phyloP scores from a whole-genome alignment of 192 early-diverging fungal species.

The Gigaspora rosea region DNA sequence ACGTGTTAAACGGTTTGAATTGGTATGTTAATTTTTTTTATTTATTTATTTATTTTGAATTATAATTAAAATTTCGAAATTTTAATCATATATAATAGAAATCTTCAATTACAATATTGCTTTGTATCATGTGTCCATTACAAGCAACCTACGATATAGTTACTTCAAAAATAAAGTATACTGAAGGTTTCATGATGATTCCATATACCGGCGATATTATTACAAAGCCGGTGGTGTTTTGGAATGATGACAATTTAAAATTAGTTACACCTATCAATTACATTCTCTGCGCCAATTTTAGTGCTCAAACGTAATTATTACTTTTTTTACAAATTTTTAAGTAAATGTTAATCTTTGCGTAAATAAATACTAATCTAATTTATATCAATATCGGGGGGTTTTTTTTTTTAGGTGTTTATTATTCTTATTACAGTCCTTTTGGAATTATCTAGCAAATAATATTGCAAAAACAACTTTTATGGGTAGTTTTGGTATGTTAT shows the following conservation, averaged over 20 bases:
- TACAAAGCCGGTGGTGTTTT: slow-evolving; percentile 30
- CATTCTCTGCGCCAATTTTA: slow-evolving; percentile 42
- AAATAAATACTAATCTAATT: neutral
- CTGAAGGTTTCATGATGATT: slow-evolving; percentile 38
- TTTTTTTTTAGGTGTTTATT: slow-evolving; percentile 37
- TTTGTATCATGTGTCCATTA: slow-evolving; percentile 15
- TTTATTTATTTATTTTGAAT: neutral
- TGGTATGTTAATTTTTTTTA: neutral
- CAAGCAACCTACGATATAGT: slow-evolving; percentile 30
- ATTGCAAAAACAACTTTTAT: slow-evolving; percentile 47
- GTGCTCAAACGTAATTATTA: slow-evolving; percentile 44
- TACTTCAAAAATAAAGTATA: slow-evolving; percentile 38
- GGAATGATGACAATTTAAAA: slow-evolving; percentile 34
- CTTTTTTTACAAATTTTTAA: neutral
- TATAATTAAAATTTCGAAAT: neutral
- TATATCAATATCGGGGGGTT: slow-evolving; percentile 8
- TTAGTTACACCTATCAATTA: slow-evolving; percentile 35
- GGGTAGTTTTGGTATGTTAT: slow-evolving; percentile 35
- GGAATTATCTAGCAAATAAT: slow-evolving; percentile 47
- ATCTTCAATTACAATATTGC: slow-evolving; percentile 20
- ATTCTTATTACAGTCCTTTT: slow-evolving; percentile 47
- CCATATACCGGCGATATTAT: slow-evolving; percentile 34
- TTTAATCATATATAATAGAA: slow-evolving; percentile 10
- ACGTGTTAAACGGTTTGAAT: slow-evolving; percentile 21
- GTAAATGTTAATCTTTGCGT: neutral